These are phyloP conservation scores for Ramaria sp. DNA, from an alignment of 768 basidiomycete species.

Conservation along the genomic window DNA sequence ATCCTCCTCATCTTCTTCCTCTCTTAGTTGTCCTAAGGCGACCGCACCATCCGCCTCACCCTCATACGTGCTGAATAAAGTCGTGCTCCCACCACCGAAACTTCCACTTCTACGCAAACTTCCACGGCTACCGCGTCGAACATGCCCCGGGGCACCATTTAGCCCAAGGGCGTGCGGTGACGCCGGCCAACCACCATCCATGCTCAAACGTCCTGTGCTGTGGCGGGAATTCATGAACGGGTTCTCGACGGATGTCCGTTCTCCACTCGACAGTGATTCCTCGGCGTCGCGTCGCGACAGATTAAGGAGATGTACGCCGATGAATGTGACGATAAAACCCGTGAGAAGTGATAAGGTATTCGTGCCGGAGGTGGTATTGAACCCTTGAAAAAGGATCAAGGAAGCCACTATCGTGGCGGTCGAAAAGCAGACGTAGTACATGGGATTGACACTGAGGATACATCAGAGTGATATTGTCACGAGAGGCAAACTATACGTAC, in stretches of 20 bases:
- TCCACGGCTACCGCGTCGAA: slow-evolving; percentile 19
- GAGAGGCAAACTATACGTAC: slow-evolving; percentile 34
- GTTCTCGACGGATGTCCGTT: slow-evolving; percentile 40
- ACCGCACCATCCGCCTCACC: slow-evolving; percentile 34
- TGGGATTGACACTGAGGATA: slow-evolving; percentile 74
- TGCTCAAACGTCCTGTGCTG: slow-evolving; percentile 70
- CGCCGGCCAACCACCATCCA: slow-evolving; percentile 62
- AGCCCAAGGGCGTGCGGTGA: slow-evolving; percentile 23
- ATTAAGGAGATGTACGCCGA: slow-evolving; percentile 93
- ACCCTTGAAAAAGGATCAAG: slow-evolving; percentile 93
- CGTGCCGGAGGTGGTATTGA: slow-evolving; percentile 76
- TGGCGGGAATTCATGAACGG: slow-evolving; percentile 70
- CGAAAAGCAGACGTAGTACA: slow-evolving; percentile 97
- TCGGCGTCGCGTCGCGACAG: slow-evolving; percentile 48
- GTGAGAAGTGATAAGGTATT: slow-evolving; percentile 81
- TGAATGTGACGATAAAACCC: slow-evolving; percentile 88
- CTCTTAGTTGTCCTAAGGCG: slow-evolving; percentile 51
- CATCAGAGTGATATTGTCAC: neutral
- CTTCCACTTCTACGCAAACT: slow-evolving; percentile 20
- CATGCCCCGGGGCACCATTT: slow-evolving; percentile 20
- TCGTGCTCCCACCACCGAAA: slow-evolving; percentile 36
- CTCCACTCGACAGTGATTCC: slow-evolving; percentile 14
- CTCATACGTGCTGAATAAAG: slow-evolving; percentile 64
- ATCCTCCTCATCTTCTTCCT: slow-evolving; percentile 54
- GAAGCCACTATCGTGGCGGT: slow-evolving; percentile 89